Percentiles rank a stretch among this genome's conserved stretches.
These are phyloP conservation scores for Gamarada debralockiae DNA, from an alignment of 495 filamentous ascomycete species.

Conservation along the genomic window DNA sequence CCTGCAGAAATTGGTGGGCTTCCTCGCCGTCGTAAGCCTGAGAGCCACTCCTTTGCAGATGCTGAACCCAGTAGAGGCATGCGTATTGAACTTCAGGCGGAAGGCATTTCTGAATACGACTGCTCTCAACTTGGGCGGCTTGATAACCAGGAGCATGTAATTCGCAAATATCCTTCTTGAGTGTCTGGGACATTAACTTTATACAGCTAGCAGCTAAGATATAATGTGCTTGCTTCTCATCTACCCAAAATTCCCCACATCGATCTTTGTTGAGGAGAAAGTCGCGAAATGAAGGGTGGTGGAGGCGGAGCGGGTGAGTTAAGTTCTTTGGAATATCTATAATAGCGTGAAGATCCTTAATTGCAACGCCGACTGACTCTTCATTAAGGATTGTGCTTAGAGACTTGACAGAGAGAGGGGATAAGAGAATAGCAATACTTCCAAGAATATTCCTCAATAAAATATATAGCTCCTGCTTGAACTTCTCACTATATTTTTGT, in stretches of 20 bases:
- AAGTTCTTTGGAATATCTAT: conserved; percentile 29
- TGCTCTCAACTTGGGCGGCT: not conserved
- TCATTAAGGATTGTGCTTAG: conserved; percentile 16
- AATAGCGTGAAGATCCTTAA: conserved; percentile 29
- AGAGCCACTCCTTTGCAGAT: too few relatives aligned
- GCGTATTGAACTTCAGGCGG: not conserved
- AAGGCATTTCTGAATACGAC: conserved; percentile 3
- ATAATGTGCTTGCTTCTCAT: too few relatives aligned
- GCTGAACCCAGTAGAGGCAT: too few relatives aligned
- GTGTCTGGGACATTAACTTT: too few relatives aligned
- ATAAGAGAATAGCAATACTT: conserved; percentile 6
- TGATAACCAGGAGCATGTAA: not conserved
- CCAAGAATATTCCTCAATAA: conserved; percentile 6
- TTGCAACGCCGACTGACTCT: conserved; percentile 12
- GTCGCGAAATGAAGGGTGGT: too few relatives aligned
- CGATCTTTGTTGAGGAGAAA: too few relatives aligned
- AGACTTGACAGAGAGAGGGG: conserved; percentile 4
- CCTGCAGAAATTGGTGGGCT: too few relatives aligned
- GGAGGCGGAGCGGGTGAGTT: too few relatives aligned
- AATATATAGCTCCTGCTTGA: not conserved
- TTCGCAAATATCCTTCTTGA: conserved; percentile 6
- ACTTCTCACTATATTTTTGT: not conserved
- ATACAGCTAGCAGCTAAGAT: too few relatives aligned
- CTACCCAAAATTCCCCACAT: too few relatives aligned
- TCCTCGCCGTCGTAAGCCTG: too few relatives aligned